These are phyloP conservation scores for Pseudogymnoascus sp. DNA, from an alignment of 2,329 filamentous ascomycete species.

Conservation along the genomic window DNA sequence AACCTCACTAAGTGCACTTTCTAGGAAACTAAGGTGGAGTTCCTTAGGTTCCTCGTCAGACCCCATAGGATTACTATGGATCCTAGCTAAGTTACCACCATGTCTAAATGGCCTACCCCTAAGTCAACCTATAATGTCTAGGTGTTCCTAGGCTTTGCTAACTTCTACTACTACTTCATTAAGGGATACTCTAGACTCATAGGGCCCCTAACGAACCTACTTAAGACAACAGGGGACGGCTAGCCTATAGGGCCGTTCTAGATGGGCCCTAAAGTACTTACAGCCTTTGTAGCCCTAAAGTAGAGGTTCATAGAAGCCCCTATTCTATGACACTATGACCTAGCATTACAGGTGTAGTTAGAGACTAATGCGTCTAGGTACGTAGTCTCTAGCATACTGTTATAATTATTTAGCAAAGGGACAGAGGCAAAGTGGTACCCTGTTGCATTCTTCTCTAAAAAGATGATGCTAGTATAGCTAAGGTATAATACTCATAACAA, in stretches of 20 bases:
- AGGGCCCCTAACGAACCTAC: neutral
- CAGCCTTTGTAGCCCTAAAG: too few species aligned
- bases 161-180: slow-evolving; percentile 30
- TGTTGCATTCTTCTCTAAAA: too few species aligned
- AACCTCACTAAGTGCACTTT: slow-evolving; percentile 15
- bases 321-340: neutral
- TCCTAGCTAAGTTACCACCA: slow-evolving; percentile 8
- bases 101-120: slow-evolving; percentile 16
- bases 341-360: too few species aligned
- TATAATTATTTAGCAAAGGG: too few species aligned
- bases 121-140: slow-evolving; percentile 19
- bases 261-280: too few species aligned
- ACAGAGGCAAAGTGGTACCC: too few species aligned
- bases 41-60: slow-evolving; percentile 15
- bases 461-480: too few species aligned
- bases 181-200: slow-evolving; percentile 19
- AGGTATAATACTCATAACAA: too few species aligned
- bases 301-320: neutral
- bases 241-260: too few species aligned
- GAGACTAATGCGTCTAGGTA: too few species aligned
- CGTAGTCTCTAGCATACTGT: too few species aligned
- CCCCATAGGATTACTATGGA: slow-evolving; percentile 15
- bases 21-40: slow-evolving; percentile 12
- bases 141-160: too few species aligned
- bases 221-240: neutral